These are phyloP conservation scores for Paxillus ammoniavirescens DNA, from an alignment of 768 basidiomycete species.

Conservation along the genomic window DNA sequence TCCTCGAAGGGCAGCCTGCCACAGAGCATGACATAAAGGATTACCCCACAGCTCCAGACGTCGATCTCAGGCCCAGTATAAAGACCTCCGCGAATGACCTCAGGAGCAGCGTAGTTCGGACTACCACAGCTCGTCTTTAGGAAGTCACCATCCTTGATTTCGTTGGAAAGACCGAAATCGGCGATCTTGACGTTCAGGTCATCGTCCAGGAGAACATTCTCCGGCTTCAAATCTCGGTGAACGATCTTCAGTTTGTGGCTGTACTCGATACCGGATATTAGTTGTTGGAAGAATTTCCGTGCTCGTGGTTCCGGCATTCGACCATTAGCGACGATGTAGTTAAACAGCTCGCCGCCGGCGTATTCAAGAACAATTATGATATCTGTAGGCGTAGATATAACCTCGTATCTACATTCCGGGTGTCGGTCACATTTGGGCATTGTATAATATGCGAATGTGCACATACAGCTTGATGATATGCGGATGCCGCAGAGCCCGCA, in stretches of 20 bases:
- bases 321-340: conserved; percentile 95
- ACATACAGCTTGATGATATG: conserved; percentile 96
- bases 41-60: conserved; percentile 99
- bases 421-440: conserved; percentile 5
- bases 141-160: conserved; percentile 96
- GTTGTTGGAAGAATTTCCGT: conserved; percentile 95
- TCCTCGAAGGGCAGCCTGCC: conserved; percentile 97
- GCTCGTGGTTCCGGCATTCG: conserved; percentile 87
- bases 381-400: conserved; percentile 90
- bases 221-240: conserved; percentile 96
- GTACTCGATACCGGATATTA: conserved; percentile 96
- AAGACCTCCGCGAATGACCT: conserved; percentile 92
- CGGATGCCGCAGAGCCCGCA: conserved; percentile 89
- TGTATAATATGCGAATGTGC: conserved; percentile 3
- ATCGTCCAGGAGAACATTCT: conserved; percentile 87
- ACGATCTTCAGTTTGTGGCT: conserved; percentile 96
- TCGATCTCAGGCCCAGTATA: conserved; percentile 99
- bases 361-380: conserved; percentile 99
- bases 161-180: conserved; percentile 97
- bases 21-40: conserved; percentile 96
- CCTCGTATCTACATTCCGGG: conserved; percentile 60
- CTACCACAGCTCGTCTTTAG: conserved; percentile 96
- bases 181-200: conserved; percentile 94
- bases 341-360: conserved; percentile 95
- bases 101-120: conserved; percentile 98